A percentile compares a stretch with the other conserved stretches of the same genome.
phyloP scores from a whole-genome alignment of 129 eudicot genomes.

The Lonicera japonica region DNA sequence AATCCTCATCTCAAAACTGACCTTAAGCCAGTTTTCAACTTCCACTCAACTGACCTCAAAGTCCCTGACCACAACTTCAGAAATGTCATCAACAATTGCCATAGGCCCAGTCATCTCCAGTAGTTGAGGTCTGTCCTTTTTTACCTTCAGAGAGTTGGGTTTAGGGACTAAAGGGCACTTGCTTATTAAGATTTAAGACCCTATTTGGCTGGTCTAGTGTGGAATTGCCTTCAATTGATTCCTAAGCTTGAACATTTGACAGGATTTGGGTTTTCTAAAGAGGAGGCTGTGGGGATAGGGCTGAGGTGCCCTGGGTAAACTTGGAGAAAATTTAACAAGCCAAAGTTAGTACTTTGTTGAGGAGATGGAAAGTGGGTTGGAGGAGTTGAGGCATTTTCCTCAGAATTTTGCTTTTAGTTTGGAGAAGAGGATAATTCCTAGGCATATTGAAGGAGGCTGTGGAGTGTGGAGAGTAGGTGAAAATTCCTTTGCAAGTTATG shows the following conservation, averaged over 20 bases:
- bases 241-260: conserved; percentile 68
- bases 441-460: conserved; percentile 67
- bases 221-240: conserved; percentile 58
- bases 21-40: conserved; percentile 61
- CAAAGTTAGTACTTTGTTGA: conserved; percentile 58
- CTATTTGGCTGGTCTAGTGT: conserved; percentile 78
- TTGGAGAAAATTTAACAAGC: conserved; percentile 80
- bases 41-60: conserved; percentile 49
- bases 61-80: conserved; percentile 63
- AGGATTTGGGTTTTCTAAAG: conserved; percentile 57
- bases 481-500: conserved; percentile 51
- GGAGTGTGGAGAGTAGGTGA: conserved; percentile 39
- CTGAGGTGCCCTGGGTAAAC: conserved; percentile 89
- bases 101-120: conserved; percentile 69
- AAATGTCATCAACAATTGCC: conserved; percentile 76
- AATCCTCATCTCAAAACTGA: conserved; percentile 52
- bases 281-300: conserved; percentile 75
- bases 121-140: conserved; percentile 70
- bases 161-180: conserved; percentile 48
- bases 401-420: conserved; percentile 87
- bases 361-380: conserved; percentile 60
- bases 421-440: conserved; percentile 88
- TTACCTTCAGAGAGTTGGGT: conserved; percentile 69
- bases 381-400: conserved; percentile 74
- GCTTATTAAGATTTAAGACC: conserved; percentile 80